Evolutionary conservation across 345 rosid species (phyloP).

Genomic region (Sisymbrium altissimum): DNA sequence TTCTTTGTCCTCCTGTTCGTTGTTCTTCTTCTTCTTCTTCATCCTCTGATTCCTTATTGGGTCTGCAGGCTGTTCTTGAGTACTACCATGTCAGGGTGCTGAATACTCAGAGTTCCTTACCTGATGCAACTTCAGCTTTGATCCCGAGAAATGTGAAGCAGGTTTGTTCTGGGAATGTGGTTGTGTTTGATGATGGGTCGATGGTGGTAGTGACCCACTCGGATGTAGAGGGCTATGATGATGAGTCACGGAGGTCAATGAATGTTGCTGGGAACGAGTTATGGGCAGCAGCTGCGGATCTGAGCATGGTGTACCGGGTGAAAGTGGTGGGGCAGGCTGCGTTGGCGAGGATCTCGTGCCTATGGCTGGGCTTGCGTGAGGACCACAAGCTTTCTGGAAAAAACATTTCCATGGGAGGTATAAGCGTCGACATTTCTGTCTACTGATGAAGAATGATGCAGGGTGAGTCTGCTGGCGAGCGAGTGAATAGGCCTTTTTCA

Average conservation of each 20-base stretch:
- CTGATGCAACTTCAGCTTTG: slow-evolving; percentile 28
- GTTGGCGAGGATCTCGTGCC: slow-evolving; percentile 65
- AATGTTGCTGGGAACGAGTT: slow-evolving; percentile 25
- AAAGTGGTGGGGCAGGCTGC: slow-evolving; percentile 67
- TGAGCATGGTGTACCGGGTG: slow-evolving; percentile 62
- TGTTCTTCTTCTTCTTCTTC: background rate
- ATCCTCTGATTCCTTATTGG: background rate
- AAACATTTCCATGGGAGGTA: slow-evolving; percentile 48
- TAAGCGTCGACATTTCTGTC: slow-evolving; percentile 78
- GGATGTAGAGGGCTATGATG: slow-evolving; percentile 76
- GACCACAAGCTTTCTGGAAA: slow-evolving; percentile 52
- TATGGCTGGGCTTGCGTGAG: slow-evolving; percentile 60
- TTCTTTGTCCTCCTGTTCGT: background rate
- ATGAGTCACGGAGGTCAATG: slow-evolving; percentile 29
- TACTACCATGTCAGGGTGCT: slow-evolving; percentile 55
- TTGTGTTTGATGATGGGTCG: slow-evolving; percentile 77
- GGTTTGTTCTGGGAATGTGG: slow-evolving; percentile 37
- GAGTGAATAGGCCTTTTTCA: slow-evolving; percentile 26
- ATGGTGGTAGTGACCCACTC: slow-evolving; percentile 76
- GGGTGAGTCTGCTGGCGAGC: slow-evolving; percentile 21
- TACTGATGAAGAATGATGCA: slow-evolving; percentile 42
- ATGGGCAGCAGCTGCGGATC: slow-evolving; percentile 39
- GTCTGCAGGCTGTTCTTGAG: slow-evolving; percentile 78
- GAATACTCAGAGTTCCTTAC: slow-evolving; percentile 16
- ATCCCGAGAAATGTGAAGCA: slow-evolving; percentile 32